These are phyloP conservation scores for Epichloe glyceriae DNA, from an alignment of 2,329 filamentous ascomycete species.

Conservation along the genomic window DNA sequence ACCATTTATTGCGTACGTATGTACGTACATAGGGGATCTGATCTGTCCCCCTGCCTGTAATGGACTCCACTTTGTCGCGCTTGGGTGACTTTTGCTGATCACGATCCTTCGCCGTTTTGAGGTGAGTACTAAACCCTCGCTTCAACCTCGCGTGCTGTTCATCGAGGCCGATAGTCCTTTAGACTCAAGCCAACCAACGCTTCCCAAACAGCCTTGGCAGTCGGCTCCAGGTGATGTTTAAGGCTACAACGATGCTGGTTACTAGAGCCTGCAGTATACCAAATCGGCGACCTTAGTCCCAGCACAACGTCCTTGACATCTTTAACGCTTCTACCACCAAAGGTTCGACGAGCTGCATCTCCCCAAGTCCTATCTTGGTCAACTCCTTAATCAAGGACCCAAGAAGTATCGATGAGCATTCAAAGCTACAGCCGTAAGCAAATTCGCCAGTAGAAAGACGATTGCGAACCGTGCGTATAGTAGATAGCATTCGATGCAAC, in stretches of 20 bases:
- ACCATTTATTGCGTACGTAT: no score
- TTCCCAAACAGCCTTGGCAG: rapidly evolving
- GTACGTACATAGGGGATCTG: no score
- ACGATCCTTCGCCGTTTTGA: no score
- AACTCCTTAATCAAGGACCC: not conserved
- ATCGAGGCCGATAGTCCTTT: not conserved
- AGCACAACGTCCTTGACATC: not conserved
- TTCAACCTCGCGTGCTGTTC: no score
- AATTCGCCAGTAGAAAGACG: not conserved
- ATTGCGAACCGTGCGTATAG: not conserved
- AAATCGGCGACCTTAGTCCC: not conserved
- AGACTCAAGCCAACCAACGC: not conserved
- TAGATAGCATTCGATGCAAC: rapidly evolving
- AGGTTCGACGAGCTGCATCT: not conserved
- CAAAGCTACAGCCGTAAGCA: not conserved
- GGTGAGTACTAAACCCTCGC: no score
- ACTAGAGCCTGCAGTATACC: no score
- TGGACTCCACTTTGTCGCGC: no score
- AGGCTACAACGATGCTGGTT: not conserved
- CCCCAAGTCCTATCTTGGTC: not conserved
- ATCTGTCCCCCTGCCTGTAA: no score
- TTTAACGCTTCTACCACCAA: not conserved
- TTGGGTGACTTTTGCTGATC: no score
- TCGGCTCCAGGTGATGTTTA: not conserved
- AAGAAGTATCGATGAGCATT: not conserved